Conservation (phyloP, 1,139 yeast species). For the Candida dubliniensis region DNA sequence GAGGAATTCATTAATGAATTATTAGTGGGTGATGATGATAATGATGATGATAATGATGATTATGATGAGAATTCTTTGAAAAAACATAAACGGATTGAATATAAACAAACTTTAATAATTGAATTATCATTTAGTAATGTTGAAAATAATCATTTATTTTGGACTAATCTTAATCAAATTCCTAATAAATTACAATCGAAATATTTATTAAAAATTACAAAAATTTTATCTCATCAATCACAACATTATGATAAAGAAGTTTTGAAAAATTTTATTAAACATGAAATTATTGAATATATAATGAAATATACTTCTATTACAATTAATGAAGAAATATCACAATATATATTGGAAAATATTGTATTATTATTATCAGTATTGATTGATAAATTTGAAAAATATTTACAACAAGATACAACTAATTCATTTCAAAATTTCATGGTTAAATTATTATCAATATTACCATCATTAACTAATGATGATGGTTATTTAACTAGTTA, state of each 20-base stretch:
- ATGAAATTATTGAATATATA: slow-evolving; percentile 8
- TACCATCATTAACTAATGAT: slow-evolving; percentile 5
- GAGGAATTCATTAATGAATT: slow-evolving; percentile 10
- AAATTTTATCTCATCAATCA: slow-evolving; percentile 1
- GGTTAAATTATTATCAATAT: slow-evolving; percentile 7
- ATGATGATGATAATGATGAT: slow-evolving; percentile 1
- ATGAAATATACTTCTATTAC: slow-evolving; percentile 6
- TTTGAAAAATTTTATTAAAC: slow-evolving; percentile 5
- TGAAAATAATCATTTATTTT: slow-evolving; percentile 8
- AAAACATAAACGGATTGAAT: slow-evolving; percentile 6
- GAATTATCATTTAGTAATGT: slow-evolving; percentile 10
- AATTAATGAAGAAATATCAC: slow-evolving; percentile 1
- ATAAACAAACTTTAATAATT: slow-evolving; percentile 5
- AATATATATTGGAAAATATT: slow-evolving; percentile 6
- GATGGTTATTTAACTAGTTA: slow-evolving; percentile 3
- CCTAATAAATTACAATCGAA: slow-evolving; percentile 2
- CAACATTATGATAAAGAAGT: slow-evolving; percentile 10
- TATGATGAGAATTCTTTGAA: slow-evolving; percentile 1
- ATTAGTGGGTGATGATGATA: slow-evolving; percentile 3
- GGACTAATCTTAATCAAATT: slow-evolving; percentile 8
- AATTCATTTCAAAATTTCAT: slow-evolving; percentile 9
- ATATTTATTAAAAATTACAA: slow-evolving; percentile 9
- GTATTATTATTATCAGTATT: slow-evolving; percentile 9
- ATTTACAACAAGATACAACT: slow-evolving; percentile 7
- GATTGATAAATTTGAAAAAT: slow-evolving; percentile 7